phyloP scores from a whole-genome alignment of 306 rosid species.

The Rosa chinensis region DNA sequence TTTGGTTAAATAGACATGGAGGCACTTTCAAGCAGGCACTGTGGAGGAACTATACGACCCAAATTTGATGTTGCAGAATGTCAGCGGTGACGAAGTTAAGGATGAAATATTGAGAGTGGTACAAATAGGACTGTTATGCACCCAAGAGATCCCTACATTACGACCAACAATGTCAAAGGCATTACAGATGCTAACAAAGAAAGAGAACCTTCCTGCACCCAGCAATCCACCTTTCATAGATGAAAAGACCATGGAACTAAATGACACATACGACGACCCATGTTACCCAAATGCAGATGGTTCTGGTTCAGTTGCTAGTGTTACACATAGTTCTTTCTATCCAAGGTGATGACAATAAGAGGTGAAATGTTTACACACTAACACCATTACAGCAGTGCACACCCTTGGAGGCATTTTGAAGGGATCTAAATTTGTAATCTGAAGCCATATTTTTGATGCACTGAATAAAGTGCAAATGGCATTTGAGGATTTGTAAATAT shows the following conservation, averaged over 20 bases:
- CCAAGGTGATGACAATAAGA: slow-evolving; percentile 61
- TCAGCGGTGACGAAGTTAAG: slow-evolving; percentile 29
- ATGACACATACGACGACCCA: slow-evolving; percentile 49
- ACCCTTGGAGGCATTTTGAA: slow-evolving; percentile 1
- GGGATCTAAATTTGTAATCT: background rate
- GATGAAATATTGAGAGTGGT: slow-evolving; percentile 61
- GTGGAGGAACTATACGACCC: slow-evolving; percentile 61
- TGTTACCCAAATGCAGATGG: slow-evolving; percentile 34
- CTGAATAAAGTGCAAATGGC: slow-evolving; percentile 10
- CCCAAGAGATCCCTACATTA: slow-evolving; percentile 70
- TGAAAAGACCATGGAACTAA: slow-evolving; percentile 80
- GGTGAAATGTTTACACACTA: background rate
- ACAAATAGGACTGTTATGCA: slow-evolving; percentile 82
- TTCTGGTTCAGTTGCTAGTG: slow-evolving; percentile 56
- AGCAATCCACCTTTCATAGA: slow-evolving; percentile 85
- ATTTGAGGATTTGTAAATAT: slow-evolving; percentile 7
- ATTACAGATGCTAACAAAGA: slow-evolving; percentile 65
- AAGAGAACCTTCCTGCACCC: slow-evolving; percentile 68
- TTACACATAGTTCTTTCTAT: slow-evolving; percentile 67
- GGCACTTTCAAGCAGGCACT: slow-evolving; percentile 65
- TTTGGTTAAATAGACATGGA: slow-evolving; percentile 68
- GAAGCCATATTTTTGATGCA: slow-evolving; percentile 2
- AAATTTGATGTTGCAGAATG: slow-evolving; percentile 57
- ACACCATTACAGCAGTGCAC: background rate
- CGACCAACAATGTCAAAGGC: slow-evolving; percentile 82